Evolutionary conservation across 2,329 filamentous ascomycete species (phyloP).

Genomic region (Aureobasidium sp.): DNA sequence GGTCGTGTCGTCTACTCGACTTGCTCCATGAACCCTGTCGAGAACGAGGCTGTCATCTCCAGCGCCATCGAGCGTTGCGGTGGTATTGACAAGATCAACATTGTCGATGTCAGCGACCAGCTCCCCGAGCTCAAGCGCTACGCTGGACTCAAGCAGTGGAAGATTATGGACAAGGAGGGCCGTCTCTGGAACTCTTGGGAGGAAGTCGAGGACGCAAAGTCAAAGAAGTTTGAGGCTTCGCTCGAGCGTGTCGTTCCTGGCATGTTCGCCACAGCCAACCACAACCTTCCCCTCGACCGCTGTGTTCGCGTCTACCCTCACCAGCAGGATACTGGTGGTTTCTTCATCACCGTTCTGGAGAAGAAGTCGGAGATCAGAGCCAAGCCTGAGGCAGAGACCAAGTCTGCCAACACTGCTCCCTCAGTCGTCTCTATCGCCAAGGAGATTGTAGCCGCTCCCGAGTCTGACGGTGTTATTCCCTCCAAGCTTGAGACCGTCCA

Average conservation of each 20-base stretch:
- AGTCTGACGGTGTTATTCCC: conserved; percentile 21
- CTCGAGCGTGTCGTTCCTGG: conserved; percentile 63
- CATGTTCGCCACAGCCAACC: conserved; percentile 68
- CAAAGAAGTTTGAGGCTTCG: conserved; percentile 46
- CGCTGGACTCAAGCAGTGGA: conserved; percentile 73
- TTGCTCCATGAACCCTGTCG: conserved; percentile 96
- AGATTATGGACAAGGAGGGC: conserved; percentile 79
- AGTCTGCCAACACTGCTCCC: conserved; percentile 22
- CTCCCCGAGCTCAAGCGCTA: conserved; percentile 68
- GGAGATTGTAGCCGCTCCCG: conserved; percentile 27
- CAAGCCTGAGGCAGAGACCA: conserved; percentile 56
- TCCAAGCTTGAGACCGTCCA: conserved; percentile 21
- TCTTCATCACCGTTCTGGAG: conserved; percentile 93
- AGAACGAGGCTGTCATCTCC: conserved; percentile 88
- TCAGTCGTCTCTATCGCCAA: conserved; percentile 27
- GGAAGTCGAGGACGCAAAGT: conserved; percentile 62
- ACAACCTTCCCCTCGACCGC: conserved; percentile 67
- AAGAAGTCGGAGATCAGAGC: conserved; percentile 81
- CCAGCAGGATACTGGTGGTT: conserved; percentile 89
- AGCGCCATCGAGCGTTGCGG: conserved; percentile 86
- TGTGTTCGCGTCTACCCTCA: conserved; percentile 95
- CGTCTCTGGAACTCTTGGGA: conserved; percentile 74
- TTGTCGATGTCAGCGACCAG: conserved; percentile 73
- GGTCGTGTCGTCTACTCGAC: conserved; percentile 96
- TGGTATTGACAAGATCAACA: conserved; percentile 67